Conservation (phyloP, 805 yeast species). For the Teunomyces pallodes region DNA sequence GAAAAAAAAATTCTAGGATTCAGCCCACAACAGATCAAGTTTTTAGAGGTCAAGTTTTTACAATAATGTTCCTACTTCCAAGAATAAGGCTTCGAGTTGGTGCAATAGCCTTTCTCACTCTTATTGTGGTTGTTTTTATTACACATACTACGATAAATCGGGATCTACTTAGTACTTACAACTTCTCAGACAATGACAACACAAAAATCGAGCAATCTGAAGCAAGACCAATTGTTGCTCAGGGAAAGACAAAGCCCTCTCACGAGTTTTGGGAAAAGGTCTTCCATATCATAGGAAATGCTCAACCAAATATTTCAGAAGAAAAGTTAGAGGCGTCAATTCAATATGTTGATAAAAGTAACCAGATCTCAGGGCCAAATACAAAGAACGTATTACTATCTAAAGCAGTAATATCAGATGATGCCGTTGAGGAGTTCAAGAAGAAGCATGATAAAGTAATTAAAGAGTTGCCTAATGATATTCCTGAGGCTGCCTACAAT, state of each 20-base stretch:
- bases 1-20: neutral
- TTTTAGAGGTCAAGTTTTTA: neutral
- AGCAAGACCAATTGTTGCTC: constrained; percentile 9
- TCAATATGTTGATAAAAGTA: constrained; percentile 17
- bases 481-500: constrained; percentile 16
- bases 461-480: constrained; percentile 18
- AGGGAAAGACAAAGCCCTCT: constrained; percentile 8
- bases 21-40: neutral
- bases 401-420: constrained; percentile 23
- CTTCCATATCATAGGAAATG: constrained; percentile 20
- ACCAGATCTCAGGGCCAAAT: constrained; percentile 15
- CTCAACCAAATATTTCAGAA: constrained; percentile 14
- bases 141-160: neutral
- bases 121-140: neutral
- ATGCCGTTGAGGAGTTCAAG: constrained; percentile 19
- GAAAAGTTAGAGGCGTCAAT: constrained; percentile 17
- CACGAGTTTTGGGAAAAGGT: constrained; percentile 29
- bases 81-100: constrained; percentile 2
- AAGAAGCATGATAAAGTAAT: constrained; percentile 20
- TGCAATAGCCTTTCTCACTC: neutral
- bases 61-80: neutral
- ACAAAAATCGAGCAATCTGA: neutral
- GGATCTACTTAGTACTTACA: neutral
- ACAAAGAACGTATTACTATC: constrained; percentile 25
- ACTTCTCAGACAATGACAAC: neutral